A percentile compares a stretch with the other conserved stretches of the same genome.
These are phyloP conservation scores for Psilocybe subaeruginosa DNA, from an alignment of 768 basidiomycete species.

Conservation along the genomic window DNA sequence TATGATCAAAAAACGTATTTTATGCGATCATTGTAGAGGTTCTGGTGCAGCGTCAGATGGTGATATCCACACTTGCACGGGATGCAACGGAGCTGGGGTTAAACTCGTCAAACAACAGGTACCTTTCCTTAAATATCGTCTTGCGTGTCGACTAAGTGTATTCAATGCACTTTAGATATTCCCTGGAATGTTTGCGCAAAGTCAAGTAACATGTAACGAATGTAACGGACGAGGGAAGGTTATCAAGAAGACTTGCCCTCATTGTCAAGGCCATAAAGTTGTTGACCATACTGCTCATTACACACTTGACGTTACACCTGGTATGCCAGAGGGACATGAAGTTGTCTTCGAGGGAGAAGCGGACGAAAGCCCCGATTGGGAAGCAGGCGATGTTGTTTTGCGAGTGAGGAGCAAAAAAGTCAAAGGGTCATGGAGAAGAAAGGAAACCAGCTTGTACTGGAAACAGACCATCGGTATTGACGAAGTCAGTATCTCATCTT, in stretches of 20 bases:
- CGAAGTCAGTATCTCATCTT: conserved; percentile 57
- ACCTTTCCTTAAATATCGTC: background rate
- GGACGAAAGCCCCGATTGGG: conserved; percentile 96
- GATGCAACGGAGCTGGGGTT: conserved; percentile 85
- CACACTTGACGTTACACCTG: conserved; percentile 83
- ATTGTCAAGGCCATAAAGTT: conserved; percentile 83
- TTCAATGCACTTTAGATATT: conserved; percentile 57
- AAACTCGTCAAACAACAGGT: conserved; percentile 85
- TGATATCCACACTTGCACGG: conserved; percentile 86
- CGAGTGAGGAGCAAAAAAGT: conserved; percentile 79
- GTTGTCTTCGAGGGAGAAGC: conserved; percentile 95
- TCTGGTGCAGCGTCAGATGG: conserved; percentile 89
- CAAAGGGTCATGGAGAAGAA: conserved; percentile 83
- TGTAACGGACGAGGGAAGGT: conserved; percentile 85
- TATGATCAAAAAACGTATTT: conserved; percentile 86
- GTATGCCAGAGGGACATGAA: conserved; percentile 93
- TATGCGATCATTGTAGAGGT: conserved; percentile 97
- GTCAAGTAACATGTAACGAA: conserved; percentile 79
- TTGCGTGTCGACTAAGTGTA: background rate
- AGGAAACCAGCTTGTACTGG: conserved; percentile 92
- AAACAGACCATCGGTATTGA: conserved; percentile 88
- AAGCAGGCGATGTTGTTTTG: conserved; percentile 90
- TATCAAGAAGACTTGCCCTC: conserved; percentile 78
- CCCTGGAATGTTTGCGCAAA: conserved; percentile 95
- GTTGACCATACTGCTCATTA: conserved; percentile 80